Base-by-base conservation (phyloP, 352 stramenopile species). In the Phytophthora quininea region DNA sequence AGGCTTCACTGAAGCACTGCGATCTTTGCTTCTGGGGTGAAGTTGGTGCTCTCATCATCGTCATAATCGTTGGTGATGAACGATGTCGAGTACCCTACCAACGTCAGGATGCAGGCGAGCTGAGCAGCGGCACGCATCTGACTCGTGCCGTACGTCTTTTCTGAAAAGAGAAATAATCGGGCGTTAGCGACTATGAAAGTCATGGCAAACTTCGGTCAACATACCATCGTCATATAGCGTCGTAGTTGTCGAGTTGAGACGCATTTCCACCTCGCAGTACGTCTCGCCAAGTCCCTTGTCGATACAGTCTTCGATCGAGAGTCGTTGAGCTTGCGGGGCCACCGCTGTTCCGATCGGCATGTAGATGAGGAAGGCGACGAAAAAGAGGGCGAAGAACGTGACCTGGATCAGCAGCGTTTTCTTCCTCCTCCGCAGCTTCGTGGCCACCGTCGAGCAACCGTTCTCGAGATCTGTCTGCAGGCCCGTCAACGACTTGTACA, bases 221-320 rank as follows among this genome's bases (percentile, higher is more conserved):
- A 19, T 78, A 90, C 84, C 79, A 62, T 90, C 82, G 67, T 93
- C 83, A 62, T 80, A 91, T 7, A 93, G 73, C 50, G 84, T 89
- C 12, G 86, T 93, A 31, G 75, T 62, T n/a, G 72, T 89, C 31
- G 51, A 82, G 55, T 93, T 82, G 30, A 79, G 66, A 29, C 66
- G 62, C 73, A 91, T 86, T 0, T 71, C 88, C 42, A 74, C 53
- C 12, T 71, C 84, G 70, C 85, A 93, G 67, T 93, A 93, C 19
- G 77, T 73, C 37, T 77, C 54, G 5, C 85, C 85, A 4, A 91
- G 67, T 9, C 79, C 64, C 29, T 76, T 69, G 43, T 82, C 70
- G 11, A 91, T 77, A 40, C 85, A 93, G 40, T 91, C 58, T 37
- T 73, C 62, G 19, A 81, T 75, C 11, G 72, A 80, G 30, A 84